Conservation (phyloP, 495 filamentous ascomycete genomes). For the Haplographium delicatum region DNA sequence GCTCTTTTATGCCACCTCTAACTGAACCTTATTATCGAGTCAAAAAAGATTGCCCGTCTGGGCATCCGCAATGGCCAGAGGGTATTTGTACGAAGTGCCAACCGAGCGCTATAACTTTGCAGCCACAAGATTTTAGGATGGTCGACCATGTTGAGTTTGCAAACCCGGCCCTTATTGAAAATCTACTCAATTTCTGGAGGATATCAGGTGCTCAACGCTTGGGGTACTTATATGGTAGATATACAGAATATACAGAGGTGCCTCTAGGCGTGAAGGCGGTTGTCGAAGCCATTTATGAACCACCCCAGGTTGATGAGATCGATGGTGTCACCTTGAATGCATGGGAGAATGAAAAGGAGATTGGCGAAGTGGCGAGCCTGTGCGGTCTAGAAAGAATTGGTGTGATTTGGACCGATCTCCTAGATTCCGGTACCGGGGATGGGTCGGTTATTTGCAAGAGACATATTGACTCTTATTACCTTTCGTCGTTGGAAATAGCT, state of each 20-base stretch:
- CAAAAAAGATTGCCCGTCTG: conserved; percentile 80
- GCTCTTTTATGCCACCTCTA: conserved; percentile 92
- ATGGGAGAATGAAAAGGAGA: conserved; percentile 81
- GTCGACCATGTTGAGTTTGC: conserved; percentile 98
- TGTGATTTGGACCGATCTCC: conserved; percentile 91
- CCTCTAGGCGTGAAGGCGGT: conserved; percentile 93
- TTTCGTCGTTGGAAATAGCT: conserved; percentile 86
- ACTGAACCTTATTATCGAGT: conserved; percentile 93
- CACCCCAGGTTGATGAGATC: conserved; percentile 84
- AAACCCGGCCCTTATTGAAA: conserved; percentile 72
- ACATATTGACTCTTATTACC: conserved; percentile 85
- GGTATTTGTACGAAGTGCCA: conserved; percentile 99
- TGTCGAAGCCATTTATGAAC: conserved; percentile 96
- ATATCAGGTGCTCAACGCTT: conserved; percentile 70
- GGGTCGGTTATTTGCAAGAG: conserved; percentile 90
- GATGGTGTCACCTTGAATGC: conserved; percentile 84
- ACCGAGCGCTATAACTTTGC: conserved; percentile 91
- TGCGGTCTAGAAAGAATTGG: conserved; percentile 90
- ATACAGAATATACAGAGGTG: conserved; percentile 87
- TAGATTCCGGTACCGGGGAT: conserved; percentile 74
- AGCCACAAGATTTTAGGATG: conserved; percentile 93
- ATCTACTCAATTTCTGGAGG: conserved; percentile 87
- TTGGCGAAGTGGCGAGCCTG: conserved; percentile 73
- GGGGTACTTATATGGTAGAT: conserved; percentile 87
- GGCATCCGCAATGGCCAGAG: conserved; percentile 88